Conservation (phyloP, 106 monocot species). For the Apostasia shenzhenica region DNA sequence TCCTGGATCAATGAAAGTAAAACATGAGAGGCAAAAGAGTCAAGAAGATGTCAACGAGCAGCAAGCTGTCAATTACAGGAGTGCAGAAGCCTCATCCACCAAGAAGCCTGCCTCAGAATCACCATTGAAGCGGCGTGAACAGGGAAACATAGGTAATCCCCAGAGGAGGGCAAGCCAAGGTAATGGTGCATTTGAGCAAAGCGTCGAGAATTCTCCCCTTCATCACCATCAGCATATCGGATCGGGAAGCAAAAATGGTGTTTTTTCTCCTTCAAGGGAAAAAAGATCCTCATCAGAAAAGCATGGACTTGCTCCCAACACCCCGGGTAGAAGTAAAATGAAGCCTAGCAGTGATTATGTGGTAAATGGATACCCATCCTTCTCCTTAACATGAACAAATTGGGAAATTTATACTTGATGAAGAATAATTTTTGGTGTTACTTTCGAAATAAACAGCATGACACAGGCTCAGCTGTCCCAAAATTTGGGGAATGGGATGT, state of each 20-base stretch:
- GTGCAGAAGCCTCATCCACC: background rate
- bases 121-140: background rate
- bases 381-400: background rate
- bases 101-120: background rate
- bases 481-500: conserved; percentile 91
- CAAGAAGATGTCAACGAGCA: background rate
- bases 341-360: conserved; percentile 15
- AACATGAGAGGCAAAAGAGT: conserved; percentile 4
- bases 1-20: background rate
- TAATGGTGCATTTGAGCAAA: conserved; percentile 16
- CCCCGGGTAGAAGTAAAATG: conserved; percentile 32
- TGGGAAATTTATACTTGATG: background rate
- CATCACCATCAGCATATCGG: conserved; percentile 14
- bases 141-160: conserved; percentile 2
- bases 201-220: conserved; percentile 20
- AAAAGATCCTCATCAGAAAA: conserved; percentile 26
- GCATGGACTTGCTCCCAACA: conserved; percentile 22
- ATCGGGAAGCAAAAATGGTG: conserved; percentile 12
- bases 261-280: conserved; percentile 27
- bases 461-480: conserved; percentile 52
- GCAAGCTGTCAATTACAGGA: background rate
- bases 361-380: conserved; percentile 8
- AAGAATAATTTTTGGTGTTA: background rate
- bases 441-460: conserved; percentile 30
- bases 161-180: background rate